Base-by-base conservation (phyloP, 129 eudicot species). In the Flaveria bidentis region DNA sequence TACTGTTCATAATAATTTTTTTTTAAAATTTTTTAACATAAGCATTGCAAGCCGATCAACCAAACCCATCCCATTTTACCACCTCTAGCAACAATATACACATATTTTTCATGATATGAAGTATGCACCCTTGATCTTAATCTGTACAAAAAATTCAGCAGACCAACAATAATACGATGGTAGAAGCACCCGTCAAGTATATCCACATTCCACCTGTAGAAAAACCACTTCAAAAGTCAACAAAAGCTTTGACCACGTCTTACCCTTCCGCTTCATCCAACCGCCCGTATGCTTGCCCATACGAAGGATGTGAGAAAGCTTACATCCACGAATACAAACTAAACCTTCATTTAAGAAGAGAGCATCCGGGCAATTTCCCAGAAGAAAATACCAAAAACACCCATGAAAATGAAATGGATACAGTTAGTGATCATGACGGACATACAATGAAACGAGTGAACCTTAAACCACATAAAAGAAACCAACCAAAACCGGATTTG, bases 311-410 rank as follows among this genome's bases (percentile, higher is more conserved):
- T 45, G 92, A 89, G 46, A 94, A 94, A 76, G 96, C 96, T 52
- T 94, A 94, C 80, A 94, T 91, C 51, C 98, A 94, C 70, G 98
- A 94, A 78, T 94, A 94, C 89, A 94, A 94, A 74, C 93, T 94
- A 6, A 94, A 94, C 79, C 97, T 94, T 66, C 98, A 94, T 83
- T 79, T 94, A 50, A 91, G 88, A 69, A 78, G 92, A 76, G 96
- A 85, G 78, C 98, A 93, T 76, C 98, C 98, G 0, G 92, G 96
- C 28, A 97, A 94, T 82, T 82, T 87, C 14, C 85, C 87, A 0
- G 97, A 91, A 14, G 98, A 88, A 23, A 85, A 85, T 75, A 73
- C 96, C 2, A 93, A 87, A 67, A 88, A 82, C 58, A 55, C 80
- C 14, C 50, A 70, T 50, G 88, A 82, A 69, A 68, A 87, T 33